Percentiles rank a stretch among this genome's conserved stretches.
phyloP scores from a whole-genome alignment of 148 eudicot species.

The Rhododendron simsii region DNA sequence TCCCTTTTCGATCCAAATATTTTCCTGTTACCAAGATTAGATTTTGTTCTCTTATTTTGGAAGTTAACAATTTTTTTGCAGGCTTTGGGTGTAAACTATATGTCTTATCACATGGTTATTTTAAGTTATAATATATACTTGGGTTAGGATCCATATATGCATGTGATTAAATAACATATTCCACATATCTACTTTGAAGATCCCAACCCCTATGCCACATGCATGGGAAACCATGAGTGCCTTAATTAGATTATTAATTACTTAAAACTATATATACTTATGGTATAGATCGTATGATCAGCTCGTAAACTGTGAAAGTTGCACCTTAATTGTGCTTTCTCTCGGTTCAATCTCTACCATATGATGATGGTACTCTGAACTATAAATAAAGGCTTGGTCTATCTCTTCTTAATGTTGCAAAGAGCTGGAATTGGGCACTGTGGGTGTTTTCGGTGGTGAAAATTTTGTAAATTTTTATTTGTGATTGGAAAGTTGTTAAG shows the following conservation, averaged over 20 bases:
- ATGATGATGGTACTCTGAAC: neutral
- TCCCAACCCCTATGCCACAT: neutral
- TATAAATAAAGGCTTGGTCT: neutral
- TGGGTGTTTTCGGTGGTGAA: too few species aligned
- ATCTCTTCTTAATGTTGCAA: neutral
- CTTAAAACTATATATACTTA: neutral
- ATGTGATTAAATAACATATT: neutral
- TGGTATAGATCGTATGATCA: neutral
- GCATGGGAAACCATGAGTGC: neutral
- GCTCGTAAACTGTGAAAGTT: neutral
- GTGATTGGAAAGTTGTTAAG: too few species aligned
- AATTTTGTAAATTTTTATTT: too few species aligned
- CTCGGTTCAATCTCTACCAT: neutral
- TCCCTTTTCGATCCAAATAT: neutral
- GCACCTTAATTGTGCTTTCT: neutral
- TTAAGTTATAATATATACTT: neutral
- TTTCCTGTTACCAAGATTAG: slow-evolving; percentile 8
- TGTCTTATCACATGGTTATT: neutral
- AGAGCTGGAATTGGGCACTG: too few species aligned
- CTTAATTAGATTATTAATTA: neutral
- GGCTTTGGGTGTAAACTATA: slow-evolving; percentile 3
- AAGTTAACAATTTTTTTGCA: neutral
- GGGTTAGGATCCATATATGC: neutral
- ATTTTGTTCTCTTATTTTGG: neutral
- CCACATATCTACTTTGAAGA: neutral